Evolutionary conservation across 441 rosid species (phyloP).

Genomic region (Cnidoscolus chayamansa): DNA sequence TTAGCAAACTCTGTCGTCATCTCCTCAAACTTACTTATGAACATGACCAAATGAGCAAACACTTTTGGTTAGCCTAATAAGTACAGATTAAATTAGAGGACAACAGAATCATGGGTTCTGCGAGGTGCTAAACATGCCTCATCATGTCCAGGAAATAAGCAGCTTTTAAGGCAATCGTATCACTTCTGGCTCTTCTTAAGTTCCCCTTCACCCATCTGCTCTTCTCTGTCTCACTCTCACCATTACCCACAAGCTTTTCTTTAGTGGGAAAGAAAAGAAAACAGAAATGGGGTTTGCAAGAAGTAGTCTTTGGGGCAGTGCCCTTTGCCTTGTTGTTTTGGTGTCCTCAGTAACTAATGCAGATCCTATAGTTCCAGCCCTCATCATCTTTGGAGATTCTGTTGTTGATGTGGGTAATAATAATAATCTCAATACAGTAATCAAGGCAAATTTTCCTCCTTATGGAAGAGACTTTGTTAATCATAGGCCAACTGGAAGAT

Average conservation of each 20-base stretch:
- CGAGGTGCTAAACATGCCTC: slow-evolving; percentile 33
- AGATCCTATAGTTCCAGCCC: slow-evolving; percentile 71
- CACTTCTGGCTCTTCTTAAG: slow-evolving; percentile 31
- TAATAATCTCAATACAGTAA: slow-evolving; percentile 56
- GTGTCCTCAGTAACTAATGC: slow-evolving; percentile 32
- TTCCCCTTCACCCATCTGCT: slow-evolving; percentile 26
- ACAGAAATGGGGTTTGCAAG: slow-evolving; percentile 32
- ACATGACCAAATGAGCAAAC: slow-evolving; percentile 8
- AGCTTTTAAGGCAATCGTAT: slow-evolving; percentile 29
- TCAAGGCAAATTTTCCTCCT: slow-evolving; percentile 88
- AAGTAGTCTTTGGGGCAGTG: slow-evolving; percentile 18
- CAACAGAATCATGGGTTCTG: slow-evolving; percentile 17
- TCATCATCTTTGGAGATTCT: slow-evolving; percentile 89
- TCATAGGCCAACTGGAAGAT: slow-evolving; percentile 84
- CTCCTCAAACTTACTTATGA: slow-evolving; percentile 6
- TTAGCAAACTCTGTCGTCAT: slow-evolving; percentile 9
- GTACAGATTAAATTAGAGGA: slow-evolving; percentile 17
- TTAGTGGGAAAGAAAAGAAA: neutral
- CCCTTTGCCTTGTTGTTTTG: slow-evolving; percentile 29
- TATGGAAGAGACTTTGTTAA: slow-evolving; percentile 84
- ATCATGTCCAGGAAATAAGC: slow-evolving; percentile 26
- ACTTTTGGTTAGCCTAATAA: slow-evolving; percentile 25
- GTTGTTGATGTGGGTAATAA: slow-evolving; percentile 90
- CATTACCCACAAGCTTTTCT: neutral
- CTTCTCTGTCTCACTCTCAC: slow-evolving; percentile 2